Base-by-base conservation (phyloP, 805 yeast species). In the Starmerella asiatica region DNA sequence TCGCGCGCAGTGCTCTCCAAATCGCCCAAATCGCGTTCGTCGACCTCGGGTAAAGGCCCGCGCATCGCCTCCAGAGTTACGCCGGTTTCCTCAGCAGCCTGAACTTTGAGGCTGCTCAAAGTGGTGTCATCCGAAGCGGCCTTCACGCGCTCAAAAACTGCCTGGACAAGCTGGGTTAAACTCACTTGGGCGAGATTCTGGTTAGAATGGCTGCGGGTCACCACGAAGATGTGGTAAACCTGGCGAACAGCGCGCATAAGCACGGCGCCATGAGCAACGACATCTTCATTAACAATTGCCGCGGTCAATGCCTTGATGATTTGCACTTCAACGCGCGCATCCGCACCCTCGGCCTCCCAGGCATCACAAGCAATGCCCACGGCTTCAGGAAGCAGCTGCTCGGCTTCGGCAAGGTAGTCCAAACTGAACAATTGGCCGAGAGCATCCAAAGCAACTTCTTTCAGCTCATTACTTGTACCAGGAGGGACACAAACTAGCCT, bases 121-220 rank as follows among this genome's bases (percentile, higher is more conserved):
- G 17, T 14, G 31, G 16, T 7, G 32, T 33, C 21, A n/a, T 14
- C 26, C 15, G n/a, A 4, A 23, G 16, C 18, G 6, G 19, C 27
- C 37, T 67, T 69, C 31, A 75, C 73, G 46, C 91, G 73, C 46
- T 81, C 93, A 62, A 84, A 91, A 9, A 86, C 78, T 7, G 82
- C 76, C 40, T 76, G 76, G 18, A 91, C 83, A 53, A 88, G 79
- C 61, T 91, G 99, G 3, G 93, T 82, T 48, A 91, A 67, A 6
- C 91, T 79, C 1, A 94, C 97, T 63, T 93, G 97, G 0, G 98
- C 97, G 44, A 86, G 76, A 1, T 85, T 81, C 61, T 91, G 98
- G 56, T 85, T 88, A 20, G 80, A 66, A 3, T 88, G 75, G 16
- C 79, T 75, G 44, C 80, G 66, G 0, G 96, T 84, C 40, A 83